phyloP scores from a whole-genome alignment of 495 filamentous ascomycete genomes.

The Corynascus novoguineensis region DNA sequence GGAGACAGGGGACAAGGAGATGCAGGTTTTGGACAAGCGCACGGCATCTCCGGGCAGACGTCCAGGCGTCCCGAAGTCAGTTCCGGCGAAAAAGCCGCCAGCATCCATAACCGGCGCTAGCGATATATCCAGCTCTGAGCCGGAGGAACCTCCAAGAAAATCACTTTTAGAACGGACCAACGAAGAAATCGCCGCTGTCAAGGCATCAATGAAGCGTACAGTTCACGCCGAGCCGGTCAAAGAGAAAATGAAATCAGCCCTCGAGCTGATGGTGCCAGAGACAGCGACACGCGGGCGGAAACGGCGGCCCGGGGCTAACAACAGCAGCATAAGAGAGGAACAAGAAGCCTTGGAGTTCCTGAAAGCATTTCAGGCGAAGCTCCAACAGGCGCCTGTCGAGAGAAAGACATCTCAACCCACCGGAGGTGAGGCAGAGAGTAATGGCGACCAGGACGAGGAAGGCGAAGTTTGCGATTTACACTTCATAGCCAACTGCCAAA shows the following conservation, averaged over 20 bases:
- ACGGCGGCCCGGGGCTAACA: constrained; percentile 53
- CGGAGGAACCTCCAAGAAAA: constrained; percentile 35
- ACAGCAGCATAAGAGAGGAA: constrained; percentile 45
- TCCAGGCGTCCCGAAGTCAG: constrained; percentile 19
- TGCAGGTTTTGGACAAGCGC: constrained; percentile 16
- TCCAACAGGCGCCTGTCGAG: constrained; percentile 55
- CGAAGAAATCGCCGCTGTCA: constrained; percentile 83
- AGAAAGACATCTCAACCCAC: constrained; percentile 33
- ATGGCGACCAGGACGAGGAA: constrained; percentile 30
- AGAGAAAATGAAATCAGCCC: constrained; percentile 57
- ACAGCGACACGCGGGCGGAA: constrained; percentile 77
- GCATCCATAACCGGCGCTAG: constrained; percentile 2
- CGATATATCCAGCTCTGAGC: constrained; percentile 4
- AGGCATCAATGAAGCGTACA: constrained; percentile 85
- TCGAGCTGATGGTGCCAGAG: constrained; percentile 79
- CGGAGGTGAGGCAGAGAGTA: constrained; percentile 23
- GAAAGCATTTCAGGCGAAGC: constrained; percentile 70
- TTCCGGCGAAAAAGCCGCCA: constrained; percentile 20
- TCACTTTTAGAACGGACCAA: constrained; percentile 62
- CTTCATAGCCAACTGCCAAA: constrained; percentile 89
- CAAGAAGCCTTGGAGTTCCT: constrained; percentile 59
- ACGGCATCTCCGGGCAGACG: constrained; percentile 23
- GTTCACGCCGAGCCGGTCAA: constrained; percentile 53
- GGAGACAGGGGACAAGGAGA: constrained; percentile 34
- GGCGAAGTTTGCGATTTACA: constrained; percentile 72